Conservation (phyloP, 306 rosid genomes). For the Arachis stenosperma region DNA sequence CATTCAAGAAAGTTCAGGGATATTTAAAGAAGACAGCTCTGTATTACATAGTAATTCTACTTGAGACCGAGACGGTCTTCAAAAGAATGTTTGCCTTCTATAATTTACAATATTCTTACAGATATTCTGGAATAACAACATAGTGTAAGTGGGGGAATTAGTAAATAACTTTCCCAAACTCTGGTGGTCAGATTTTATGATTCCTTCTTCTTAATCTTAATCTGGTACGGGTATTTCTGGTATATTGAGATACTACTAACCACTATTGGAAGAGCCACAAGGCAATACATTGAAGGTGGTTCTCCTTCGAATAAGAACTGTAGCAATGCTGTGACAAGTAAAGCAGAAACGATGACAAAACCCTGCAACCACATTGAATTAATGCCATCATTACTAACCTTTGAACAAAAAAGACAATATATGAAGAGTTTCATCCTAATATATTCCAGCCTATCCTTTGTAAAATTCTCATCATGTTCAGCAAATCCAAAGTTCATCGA, state of each 20-base stretch:
- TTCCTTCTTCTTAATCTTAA: constrained; percentile 71
- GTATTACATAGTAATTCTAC: constrained; percentile 29
- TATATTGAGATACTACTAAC: constrained; percentile 79
- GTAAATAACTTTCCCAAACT: constrained; percentile 34
- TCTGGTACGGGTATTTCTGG: constrained; percentile 82
- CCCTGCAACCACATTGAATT: constrained; percentile 71
- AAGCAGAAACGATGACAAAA: constrained; percentile 93
- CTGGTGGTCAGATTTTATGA: constrained; percentile 35
- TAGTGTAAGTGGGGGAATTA: constrained; percentile 30
- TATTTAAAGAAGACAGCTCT: not conserved
- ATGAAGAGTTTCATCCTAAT: not conserved
- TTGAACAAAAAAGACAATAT: constrained; percentile 4
- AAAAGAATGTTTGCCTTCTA: constrained; percentile 42
- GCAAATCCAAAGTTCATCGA: constrained; percentile 15
- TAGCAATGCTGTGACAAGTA: constrained; percentile 86
- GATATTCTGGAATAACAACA: constrained; percentile 31
- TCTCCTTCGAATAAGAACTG: constrained; percentile 95
- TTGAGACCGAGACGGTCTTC: constrained; percentile 37
- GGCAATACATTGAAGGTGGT: constrained; percentile 85
- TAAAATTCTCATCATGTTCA: not conserved
- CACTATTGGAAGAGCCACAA: constrained; percentile 88
- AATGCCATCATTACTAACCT: constrained; percentile 18
- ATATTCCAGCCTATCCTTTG: constrained; percentile 16
- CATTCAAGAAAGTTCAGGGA: constrained; percentile 33
- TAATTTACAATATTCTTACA: constrained; percentile 50